Percentiles rank a stretch among this genome's conserved stretches.
Conservation (phyloP, 192 early-diverging fungal genomes). For the Kappamyces sp. region DNA sequence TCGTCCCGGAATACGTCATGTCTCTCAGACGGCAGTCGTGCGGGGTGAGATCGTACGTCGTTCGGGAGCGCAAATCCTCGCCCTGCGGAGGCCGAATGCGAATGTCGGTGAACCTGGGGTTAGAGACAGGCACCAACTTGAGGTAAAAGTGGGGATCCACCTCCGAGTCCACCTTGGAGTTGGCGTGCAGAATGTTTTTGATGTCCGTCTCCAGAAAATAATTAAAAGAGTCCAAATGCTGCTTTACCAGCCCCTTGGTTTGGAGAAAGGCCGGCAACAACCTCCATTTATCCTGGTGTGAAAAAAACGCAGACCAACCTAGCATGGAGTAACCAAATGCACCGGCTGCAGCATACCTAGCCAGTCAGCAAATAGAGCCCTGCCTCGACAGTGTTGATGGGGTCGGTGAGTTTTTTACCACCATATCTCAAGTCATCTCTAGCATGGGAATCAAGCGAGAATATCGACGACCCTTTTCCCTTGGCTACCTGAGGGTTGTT, state of each 20-base stretch:
- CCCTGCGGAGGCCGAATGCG: constrained; percentile 76
- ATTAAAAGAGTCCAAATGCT: constrained; percentile 99
- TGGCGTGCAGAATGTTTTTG: constrained; percentile 89
- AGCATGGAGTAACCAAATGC: neutral
- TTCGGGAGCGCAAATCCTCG: constrained; percentile 62
- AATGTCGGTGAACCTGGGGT: constrained; percentile 74
- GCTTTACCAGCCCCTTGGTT: constrained; percentile 95
- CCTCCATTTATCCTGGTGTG: constrained; percentile 89
- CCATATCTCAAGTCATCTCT: constrained; percentile 50
- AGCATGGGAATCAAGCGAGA: constrained; percentile 44
- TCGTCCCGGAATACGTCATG: constrained; percentile 87
- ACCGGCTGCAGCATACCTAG: constrained; percentile 19
- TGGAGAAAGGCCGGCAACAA: constrained; percentile 94
- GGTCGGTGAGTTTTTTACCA: constrained; percentile 50
- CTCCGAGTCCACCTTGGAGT: constrained; percentile 82
- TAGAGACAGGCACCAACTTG: constrained; percentile 52
- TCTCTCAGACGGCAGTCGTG: constrained; percentile 95
- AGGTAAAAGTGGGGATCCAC: constrained; percentile 90
- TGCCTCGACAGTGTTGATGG: constrained; percentile 52
- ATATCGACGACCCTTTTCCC: constrained; percentile 44
- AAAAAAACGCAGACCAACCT: constrained; percentile 4
- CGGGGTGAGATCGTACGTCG: constrained; percentile 74
- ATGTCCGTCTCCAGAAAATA: constrained; percentile 95
- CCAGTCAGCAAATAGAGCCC: neutral
- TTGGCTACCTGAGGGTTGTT: constrained; percentile 39